Conservation (phyloP, 2,329 filamentous ascomycete genomes). For the Penicillium corylophilum region DNA sequence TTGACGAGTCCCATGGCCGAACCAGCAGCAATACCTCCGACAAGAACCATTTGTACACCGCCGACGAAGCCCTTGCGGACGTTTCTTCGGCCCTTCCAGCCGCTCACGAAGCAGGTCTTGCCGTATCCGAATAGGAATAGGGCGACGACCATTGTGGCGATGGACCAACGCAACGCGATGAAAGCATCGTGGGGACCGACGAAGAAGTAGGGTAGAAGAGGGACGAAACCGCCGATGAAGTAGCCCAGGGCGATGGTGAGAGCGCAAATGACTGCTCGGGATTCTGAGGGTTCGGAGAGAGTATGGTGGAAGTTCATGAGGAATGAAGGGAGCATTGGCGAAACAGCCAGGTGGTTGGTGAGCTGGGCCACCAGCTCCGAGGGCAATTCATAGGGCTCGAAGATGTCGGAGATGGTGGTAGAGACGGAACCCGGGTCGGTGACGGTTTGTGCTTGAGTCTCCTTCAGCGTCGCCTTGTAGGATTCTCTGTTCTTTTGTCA, state of each 20-base stretch:
- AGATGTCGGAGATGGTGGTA: constrained; percentile 38
- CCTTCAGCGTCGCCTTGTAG: constrained; percentile 40
- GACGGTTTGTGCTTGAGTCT: constrained; percentile 34
- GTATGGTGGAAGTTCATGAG: constrained; percentile 46
- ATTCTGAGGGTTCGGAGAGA: constrained; percentile 38
- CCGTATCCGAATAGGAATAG: constrained; percentile 53
- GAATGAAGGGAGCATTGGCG: constrained; percentile 39
- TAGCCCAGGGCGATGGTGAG: constrained; percentile 43
- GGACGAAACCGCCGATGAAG: constrained; percentile 47
- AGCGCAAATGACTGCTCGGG: constrained; percentile 39
- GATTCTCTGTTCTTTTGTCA: constrained; percentile 31
- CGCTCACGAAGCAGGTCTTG: constrained; percentile 46
- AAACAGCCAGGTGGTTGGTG: constrained; percentile 36
- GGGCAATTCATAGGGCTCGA: constrained; percentile 41
- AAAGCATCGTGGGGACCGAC: constrained; percentile 74
- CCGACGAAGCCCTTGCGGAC: constrained; percentile 35
- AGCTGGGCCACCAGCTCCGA: constrained; percentile 36
- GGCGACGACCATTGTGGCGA: constrained; percentile 51
- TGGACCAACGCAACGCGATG: constrained; percentile 65
- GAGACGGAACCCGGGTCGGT: constrained; percentile 31
- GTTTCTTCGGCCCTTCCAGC: constrained; percentile 37
- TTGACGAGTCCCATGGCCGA: constrained; percentile 44
- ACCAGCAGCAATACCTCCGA: constrained; percentile 40
- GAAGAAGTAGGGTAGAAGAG: constrained; percentile 58
- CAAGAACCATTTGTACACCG: constrained; percentile 42